Conservation (phyloP, 2,329 filamentous ascomycete genomes). For the Dendryphion nanum region DNA sequence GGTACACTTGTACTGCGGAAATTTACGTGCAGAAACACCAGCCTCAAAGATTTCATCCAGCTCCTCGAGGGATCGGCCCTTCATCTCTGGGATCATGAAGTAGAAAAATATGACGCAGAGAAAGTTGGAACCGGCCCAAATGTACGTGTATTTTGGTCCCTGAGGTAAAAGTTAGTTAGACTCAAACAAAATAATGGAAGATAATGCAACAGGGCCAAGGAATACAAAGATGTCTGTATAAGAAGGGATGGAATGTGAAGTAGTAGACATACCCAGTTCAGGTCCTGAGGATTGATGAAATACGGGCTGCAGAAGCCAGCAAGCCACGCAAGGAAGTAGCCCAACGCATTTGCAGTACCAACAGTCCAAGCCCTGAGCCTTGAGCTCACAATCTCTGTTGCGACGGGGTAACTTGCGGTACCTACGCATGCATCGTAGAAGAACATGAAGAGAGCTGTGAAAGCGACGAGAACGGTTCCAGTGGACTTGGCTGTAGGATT, state of each 20-base stretch:
- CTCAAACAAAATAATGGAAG: too few relatives aligned
- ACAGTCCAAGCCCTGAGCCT: slow-evolving; percentile 28
- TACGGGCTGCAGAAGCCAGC: slow-evolving; percentile 32
- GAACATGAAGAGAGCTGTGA: slow-evolving; percentile 12
- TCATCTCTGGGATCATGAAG: slow-evolving; percentile 56
- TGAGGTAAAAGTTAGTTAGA: neutral
- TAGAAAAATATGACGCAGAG: slow-evolving; percentile 55
- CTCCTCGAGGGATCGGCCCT: slow-evolving; percentile 13
- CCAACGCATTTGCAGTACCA: slow-evolving; percentile 1
- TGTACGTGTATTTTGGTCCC: slow-evolving; percentile 4
- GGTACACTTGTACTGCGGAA: neutral
- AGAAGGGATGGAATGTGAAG: neutral
- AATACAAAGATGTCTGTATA: neutral
- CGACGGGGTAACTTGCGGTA: slow-evolving; percentile 27
- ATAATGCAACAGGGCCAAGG: too few relatives aligned
- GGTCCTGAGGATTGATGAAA: slow-evolving; percentile 33
- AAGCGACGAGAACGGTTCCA: slow-evolving; percentile 9
- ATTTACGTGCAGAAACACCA: neutral
- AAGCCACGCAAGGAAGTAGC: slow-evolving; percentile 20
- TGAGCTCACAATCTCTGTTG: slow-evolving; percentile 17
- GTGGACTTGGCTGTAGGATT: slow-evolving; percentile 1
- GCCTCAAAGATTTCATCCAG: slow-evolving; percentile 13
- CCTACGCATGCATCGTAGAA: slow-evolving; percentile 30
- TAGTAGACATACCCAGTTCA: slow-evolving; percentile 20
- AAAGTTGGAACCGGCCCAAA: slow-evolving; percentile 19